Conservation (phyloP, 352 stramenopile genomes). For the Globisporangium barbulae region DNA sequence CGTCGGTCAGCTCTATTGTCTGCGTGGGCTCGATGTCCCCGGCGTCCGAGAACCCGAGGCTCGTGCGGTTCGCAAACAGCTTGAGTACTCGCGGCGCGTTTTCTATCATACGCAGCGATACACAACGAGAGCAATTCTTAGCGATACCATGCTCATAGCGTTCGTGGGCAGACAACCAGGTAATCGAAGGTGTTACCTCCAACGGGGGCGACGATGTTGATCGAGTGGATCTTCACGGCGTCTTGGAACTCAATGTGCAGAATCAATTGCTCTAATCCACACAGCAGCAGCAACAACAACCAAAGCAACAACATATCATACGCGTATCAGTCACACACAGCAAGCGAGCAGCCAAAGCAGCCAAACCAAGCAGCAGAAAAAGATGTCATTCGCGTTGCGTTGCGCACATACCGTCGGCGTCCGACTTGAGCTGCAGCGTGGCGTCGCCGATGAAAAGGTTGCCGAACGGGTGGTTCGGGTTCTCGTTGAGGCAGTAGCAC, state of each 20-base stretch:
- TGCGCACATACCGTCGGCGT: constrained; percentile 59
- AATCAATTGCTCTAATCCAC: constrained; percentile 66
- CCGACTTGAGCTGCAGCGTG: constrained; percentile 72
- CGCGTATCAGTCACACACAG: not conserved
- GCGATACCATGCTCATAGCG: not conserved
- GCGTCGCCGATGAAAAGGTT: constrained; percentile 82
- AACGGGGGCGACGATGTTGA: constrained; percentile 50
- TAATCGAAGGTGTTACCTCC: constrained; percentile 27
- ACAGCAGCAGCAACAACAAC: not conserved
- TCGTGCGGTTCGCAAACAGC: constrained; percentile 69
- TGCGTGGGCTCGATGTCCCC: constrained; percentile 70
- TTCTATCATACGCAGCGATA: constrained; percentile 22
- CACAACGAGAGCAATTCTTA: not conserved
- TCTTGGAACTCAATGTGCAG: constrained; percentile 84
- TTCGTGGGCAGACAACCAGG: not conserved
- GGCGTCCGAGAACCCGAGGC: constrained; percentile 72
- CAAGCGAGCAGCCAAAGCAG: not conserved
- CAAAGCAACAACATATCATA: too few relatives aligned
- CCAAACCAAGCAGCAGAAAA: not conserved
- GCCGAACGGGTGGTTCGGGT: constrained; percentile 60
- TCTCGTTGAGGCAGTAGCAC: constrained; percentile 81
- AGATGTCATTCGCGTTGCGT: not conserved
- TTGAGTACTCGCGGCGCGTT: constrained; percentile 60
- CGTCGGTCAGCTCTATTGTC: constrained; percentile 54
- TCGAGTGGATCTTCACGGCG: constrained; percentile 72